Evolutionary conservation across 106 monocot species (phyloP), one percentile per base, ranked within the genome.

Genomic region (Allium sativum): DNA sequence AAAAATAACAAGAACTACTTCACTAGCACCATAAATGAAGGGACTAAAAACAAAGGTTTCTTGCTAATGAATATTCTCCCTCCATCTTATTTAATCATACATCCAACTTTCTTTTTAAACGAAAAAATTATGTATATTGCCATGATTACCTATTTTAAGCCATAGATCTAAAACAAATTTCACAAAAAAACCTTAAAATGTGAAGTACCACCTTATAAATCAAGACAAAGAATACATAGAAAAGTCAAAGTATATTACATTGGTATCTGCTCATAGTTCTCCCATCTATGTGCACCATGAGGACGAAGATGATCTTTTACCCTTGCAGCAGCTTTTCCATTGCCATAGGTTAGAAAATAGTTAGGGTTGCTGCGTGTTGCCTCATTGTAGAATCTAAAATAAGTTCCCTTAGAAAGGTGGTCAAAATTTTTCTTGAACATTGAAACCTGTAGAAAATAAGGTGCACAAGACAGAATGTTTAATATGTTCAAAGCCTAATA

Each of bases 341-440:
- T 96, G 43, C 91, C 96, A 64, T 96, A 96, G 16, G 96, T 91
- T 41, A 96, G 79, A 69, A 96, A 96, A 71, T 96, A 96, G 60
- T 96, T 96, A 17, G 96, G 96, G 66, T 91, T 96, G 42, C 87
- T 87, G 73, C 91, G 87, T 46, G 96, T 91, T 64, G 96, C 84
- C 62, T 91, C 96, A 68, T 96, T 87, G 74, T 91, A 96, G 78
- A 91, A 66, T 48, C 81, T 73, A 68, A 96, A 96, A 74, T 96
- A 96, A 10, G 84, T 84, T 56, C 87, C 96, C 61, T 82, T 91
- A 20, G 87, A 87, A 47, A 96, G 77, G 78, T 96, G 96, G 54
- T 96, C 96, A 76, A 82, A 91, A 31, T 96, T 96, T 72, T 82
- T 96, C 79, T 96, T 96, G 58, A 96, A 96, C 91, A 96, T 84